Percentiles rank a stretch among this genome's conserved stretches.
Evolutionary conservation across 257 asterid species (phyloP).

Genomic region (Solanum etuberosum): DNA sequence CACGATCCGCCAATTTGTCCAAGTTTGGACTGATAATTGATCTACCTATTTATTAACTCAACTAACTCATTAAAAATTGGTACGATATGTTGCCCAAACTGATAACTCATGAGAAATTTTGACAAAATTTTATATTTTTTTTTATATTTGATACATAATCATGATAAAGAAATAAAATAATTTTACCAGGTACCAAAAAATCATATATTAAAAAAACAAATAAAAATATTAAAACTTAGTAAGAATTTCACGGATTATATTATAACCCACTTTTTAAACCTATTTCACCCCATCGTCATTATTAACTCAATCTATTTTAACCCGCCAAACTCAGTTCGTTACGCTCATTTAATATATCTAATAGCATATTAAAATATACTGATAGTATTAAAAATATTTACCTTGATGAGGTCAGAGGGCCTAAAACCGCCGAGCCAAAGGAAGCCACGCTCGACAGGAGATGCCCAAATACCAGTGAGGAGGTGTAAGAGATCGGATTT

Average conservation of each 20-base stretch:
- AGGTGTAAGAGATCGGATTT: conserved; percentile 81
- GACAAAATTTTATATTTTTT: background rate
- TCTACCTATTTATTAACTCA: background rate
- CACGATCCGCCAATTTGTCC: background rate
- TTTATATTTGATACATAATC: background rate
- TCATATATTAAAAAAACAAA: background rate
- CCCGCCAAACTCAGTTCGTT: background rate
- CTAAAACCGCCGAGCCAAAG: conserved; percentile 96
- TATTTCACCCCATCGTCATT: background rate
- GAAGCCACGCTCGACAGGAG: conserved; percentile 82
- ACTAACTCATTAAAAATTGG: background rate
- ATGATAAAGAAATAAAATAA: background rate
- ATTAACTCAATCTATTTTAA: too few species aligned
- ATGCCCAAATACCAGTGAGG: conserved; percentile 82
- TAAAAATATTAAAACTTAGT: background rate
- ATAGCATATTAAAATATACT: background rate
- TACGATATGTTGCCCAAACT: background rate
- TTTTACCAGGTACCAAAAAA: background rate
- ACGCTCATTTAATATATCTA: background rate
- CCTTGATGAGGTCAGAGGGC: conserved; percentile 92
- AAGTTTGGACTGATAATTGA: background rate
- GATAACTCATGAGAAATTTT: background rate
- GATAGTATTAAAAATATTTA: background rate
- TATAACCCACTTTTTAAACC: background rate
- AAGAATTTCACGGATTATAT: background rate